Evolutionary conservation across 352 stramenopile genomes (phyloP).

Genomic region (Globisporangium nodosum): DNA sequence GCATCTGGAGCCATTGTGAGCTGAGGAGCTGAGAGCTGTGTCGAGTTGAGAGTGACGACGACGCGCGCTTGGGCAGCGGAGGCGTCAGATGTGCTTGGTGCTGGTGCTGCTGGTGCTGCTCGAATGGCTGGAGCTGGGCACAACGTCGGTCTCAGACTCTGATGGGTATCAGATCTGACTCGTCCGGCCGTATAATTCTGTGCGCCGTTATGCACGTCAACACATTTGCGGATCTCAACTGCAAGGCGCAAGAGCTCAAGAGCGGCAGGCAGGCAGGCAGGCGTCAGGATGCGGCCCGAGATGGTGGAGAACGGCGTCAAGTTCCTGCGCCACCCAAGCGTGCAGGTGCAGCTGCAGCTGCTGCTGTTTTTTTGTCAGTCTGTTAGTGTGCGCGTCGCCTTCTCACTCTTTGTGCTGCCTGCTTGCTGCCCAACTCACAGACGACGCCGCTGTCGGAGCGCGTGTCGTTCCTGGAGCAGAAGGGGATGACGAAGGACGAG

Average conservation of each 20-base stretch:
- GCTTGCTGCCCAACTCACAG: constrained; percentile 12
- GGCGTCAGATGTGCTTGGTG: no score
- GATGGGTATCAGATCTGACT: neutral
- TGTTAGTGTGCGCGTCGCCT: neutral
- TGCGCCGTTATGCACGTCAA: neutral
- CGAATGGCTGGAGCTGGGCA: neutral
- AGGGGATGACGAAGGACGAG: constrained; percentile 76
- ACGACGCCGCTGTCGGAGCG: constrained; percentile 69
- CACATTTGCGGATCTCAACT: constrained; percentile 7
- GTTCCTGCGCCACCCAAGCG: constrained; percentile 76
- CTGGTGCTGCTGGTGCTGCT: neutral
- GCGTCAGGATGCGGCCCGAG: constrained; percentile 39
- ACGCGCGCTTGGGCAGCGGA: no score
- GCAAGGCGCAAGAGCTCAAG: neutral
- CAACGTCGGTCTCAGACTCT: constrained; percentile 1
- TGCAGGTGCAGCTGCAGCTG: constrained; percentile 35
- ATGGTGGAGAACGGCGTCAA: constrained; percentile 78
- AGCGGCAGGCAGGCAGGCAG: neutral
- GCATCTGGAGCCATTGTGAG: constrained; percentile 9
- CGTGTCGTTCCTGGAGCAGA: constrained; percentile 74
- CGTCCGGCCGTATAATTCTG: neutral
- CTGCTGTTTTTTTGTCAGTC: neutral
- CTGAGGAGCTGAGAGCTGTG: neutral
- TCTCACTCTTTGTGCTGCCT: neutral
- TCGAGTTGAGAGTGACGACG: no score